A percentile compares a stretch with the other conserved stretches of the same genome.
phyloP scores from a whole-genome alignment of 1,284 basidiomycete genomes.

The Ganoderma lucidum region DNA sequence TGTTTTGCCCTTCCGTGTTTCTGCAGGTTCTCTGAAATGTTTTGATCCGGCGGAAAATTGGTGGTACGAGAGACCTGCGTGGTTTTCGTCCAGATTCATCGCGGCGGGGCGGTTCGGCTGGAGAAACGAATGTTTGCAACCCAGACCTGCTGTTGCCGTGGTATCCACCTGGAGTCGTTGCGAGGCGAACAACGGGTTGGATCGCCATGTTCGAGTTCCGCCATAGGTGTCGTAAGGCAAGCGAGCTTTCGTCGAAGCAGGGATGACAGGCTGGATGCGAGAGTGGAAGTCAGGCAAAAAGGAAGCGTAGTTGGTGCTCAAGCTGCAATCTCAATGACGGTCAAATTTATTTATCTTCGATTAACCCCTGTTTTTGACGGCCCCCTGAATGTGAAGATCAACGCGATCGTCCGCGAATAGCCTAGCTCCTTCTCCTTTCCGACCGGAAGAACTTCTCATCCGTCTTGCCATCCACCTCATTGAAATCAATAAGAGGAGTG shows the following conservation, averaged over 20 bases:
- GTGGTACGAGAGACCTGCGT: neutral
- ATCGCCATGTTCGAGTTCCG: neutral
- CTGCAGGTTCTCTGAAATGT: neutral
- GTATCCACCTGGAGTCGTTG: neutral
- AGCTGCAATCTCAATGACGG: neutral
- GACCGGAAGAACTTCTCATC: neutral
- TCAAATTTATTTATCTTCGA: neutral
- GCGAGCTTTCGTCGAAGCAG: neutral
- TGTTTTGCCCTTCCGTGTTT: neutral
- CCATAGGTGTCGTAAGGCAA: neutral
- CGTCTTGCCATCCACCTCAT: neutral
- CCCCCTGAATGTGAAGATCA: neutral
- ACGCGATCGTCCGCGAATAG: neutral
- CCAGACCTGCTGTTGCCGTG: neutral
- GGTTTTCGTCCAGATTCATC: neutral
- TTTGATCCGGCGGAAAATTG: neutral
- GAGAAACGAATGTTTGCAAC: neutral
- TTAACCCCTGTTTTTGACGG: neutral
- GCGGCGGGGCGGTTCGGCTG: neutral
- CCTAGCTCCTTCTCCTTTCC: neutral
- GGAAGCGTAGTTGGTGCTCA: neutral
- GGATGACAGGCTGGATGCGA: neutral
- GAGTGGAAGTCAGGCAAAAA: neutral
- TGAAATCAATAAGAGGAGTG: neutral
- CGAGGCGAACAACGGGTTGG: neutral